A percentile compares a stretch with the other conserved stretches of the same genome.
Conservation (phyloP, 2,329 filamentous ascomycete species). For the Tothia fuscella region DNA sequence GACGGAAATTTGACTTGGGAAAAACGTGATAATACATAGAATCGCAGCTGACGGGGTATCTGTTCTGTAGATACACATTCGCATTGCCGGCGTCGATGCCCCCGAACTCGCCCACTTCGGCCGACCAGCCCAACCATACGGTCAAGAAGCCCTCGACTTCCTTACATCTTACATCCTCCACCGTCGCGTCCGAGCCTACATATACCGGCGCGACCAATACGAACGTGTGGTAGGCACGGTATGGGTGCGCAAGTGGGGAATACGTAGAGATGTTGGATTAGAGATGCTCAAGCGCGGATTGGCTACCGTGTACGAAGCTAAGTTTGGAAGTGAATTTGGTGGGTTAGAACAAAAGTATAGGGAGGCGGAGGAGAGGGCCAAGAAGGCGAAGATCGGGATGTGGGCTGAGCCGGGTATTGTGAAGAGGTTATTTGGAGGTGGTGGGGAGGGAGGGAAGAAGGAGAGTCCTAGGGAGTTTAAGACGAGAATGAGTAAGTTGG, state of each 20-base stretch:
- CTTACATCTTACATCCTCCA: slow-evolving; percentile 60
- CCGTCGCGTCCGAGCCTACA: slow-evolving; percentile 65
- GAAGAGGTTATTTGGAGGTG: slow-evolving; percentile 36
- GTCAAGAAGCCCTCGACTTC: slow-evolving; percentile 70
- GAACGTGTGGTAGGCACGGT: slow-evolving; percentile 81
- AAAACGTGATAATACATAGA: background rate
- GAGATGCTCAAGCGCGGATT: slow-evolving; percentile 79
- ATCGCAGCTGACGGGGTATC: too few relatives aligned
- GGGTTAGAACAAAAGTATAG: slow-evolving; percentile 50
- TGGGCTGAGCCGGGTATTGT: slow-evolving; percentile 47
- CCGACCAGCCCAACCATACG: slow-evolving; percentile 70
- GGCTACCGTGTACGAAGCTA: slow-evolving; percentile 90
- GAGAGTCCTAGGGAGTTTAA: slow-evolving; percentile 90
- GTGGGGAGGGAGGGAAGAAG: slow-evolving; percentile 40
- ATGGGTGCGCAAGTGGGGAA: slow-evolving; percentile 55
- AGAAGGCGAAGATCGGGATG: slow-evolving; percentile 38
- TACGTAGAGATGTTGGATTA: slow-evolving; percentile 69
- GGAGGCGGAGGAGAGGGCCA: slow-evolving; percentile 46
- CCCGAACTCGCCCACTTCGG: slow-evolving; percentile 92
- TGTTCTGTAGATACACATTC: slow-evolving; percentile 80
- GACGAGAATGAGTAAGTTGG: slow-evolving; percentile 38
- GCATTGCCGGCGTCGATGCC: slow-evolving; percentile 84
- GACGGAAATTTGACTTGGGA: background rate
- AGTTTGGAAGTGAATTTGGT: slow-evolving; percentile 80
- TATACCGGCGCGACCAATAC: slow-evolving; percentile 84